These are phyloP conservation scores for Scalesia atractyloides DNA, from an alignment of 129 eudicot species.

Conservation along the genomic window DNA sequence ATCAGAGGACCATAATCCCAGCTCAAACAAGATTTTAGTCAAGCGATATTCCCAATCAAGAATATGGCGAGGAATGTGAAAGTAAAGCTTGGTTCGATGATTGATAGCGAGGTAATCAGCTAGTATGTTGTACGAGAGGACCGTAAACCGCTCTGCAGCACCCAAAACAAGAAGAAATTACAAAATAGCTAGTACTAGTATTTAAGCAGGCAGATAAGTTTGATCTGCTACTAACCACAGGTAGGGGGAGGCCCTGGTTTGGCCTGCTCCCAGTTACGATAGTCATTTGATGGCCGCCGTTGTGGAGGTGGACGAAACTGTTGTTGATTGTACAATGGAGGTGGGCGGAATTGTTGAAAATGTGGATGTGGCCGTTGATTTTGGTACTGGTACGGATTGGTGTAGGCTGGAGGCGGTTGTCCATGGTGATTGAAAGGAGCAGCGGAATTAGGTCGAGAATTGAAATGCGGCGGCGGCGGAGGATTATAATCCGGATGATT, in stretches of 20 bases:
- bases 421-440: slow-evolving; percentile 14
- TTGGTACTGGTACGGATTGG: slow-evolving; percentile 22
- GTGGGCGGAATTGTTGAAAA: slow-evolving; percentile 33
- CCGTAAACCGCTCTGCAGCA: slow-evolving; percentile 69
- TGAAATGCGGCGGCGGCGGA: slow-evolving; percentile 25
- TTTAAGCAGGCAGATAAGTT: no score
- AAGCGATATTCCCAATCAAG: slow-evolving; percentile 88
- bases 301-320: slow-evolving; percentile 17
- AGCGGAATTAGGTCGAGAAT: slow-evolving; percentile 22
- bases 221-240: slow-evolving; percentile 50
- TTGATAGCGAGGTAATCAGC: slow-evolving; percentile 87
- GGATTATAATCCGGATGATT: slow-evolving; percentile 11
- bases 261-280: slow-evolving; percentile 73
- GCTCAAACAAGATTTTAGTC: slow-evolving; percentile 70
- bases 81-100: slow-evolving; percentile 71
- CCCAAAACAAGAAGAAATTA: no score
- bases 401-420: slow-evolving; percentile 16
- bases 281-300: slow-evolving; percentile 49
- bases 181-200: no score
- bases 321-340: slow-evolving; percentile 24
- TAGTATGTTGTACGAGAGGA: slow-evolving; percentile 90
- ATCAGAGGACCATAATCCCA: slow-evolving; percentile 93
- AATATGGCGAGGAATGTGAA: slow-evolving; percentile 73
- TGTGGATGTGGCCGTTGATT: slow-evolving; percentile 11
- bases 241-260: slow-evolving; percentile 53